Evolutionary conservation across 257 asterid species (phyloP).

Genomic region (Capsicum chinense): DNA sequence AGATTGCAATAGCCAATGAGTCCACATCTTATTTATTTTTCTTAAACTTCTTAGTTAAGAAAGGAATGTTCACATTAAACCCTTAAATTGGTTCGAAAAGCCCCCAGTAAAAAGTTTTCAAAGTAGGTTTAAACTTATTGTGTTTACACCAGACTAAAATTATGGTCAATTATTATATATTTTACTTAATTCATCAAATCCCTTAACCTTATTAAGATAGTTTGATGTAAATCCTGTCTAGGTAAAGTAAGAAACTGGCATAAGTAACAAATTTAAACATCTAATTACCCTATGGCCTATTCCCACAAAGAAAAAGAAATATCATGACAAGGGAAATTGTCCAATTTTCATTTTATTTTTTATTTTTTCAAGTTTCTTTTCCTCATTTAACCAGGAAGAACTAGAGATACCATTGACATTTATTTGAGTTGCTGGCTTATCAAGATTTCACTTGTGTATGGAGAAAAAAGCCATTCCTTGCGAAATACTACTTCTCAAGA

Average conservation of each 20-base stretch:
- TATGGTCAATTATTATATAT: not conserved
- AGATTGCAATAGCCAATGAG: not conserved
- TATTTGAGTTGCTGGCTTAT: conserved; percentile 16
- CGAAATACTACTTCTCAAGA: not conserved
- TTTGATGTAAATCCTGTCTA: not conserved
- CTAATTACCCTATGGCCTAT: not conserved
- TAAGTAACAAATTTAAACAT: not conserved
- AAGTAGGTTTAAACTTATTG: not conserved
- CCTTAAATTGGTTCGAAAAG: not conserved
- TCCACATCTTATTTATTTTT: not conserved
- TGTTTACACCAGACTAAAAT: not conserved
- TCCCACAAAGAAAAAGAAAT: not conserved
- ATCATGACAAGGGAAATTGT: not conserved
- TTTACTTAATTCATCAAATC: not conserved
- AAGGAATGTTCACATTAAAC: conserved; percentile 23
- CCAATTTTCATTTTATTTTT: not conserved
- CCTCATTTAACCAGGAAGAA: not conserved
- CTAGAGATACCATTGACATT: conserved; percentile 11
- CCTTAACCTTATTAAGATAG: not conserved
- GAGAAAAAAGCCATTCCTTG: conserved; percentile 21
- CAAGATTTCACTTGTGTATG: not conserved
- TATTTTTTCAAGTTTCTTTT: not conserved
- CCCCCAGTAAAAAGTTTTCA: no score
- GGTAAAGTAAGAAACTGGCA: not conserved
- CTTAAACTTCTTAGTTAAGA: conserved; percentile 16